Conservation (phyloP, 2,329 filamentous ascomycete genomes). For the Colletotrichum chrysophilum region DNA sequence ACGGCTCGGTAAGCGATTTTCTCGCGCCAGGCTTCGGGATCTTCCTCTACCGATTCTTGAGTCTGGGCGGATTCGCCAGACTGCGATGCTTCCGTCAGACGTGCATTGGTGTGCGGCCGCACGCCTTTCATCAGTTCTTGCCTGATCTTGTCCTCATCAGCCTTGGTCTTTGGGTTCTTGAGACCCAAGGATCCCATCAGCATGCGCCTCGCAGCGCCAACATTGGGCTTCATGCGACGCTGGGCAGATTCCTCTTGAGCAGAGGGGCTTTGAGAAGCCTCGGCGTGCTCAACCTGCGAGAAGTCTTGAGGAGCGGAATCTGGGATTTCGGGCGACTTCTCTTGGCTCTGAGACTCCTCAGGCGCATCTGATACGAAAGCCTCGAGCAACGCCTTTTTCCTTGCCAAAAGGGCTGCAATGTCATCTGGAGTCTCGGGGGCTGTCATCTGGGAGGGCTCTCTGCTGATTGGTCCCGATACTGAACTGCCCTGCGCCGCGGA, state of each 20-base stretch:
- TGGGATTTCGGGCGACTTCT: not conserved
- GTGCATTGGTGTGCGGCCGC: constrained; percentile 35
- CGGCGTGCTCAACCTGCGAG: not conserved
- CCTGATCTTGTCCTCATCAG: constrained; percentile 69
- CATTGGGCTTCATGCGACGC: constrained; percentile 40
- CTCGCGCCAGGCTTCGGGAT: constrained; percentile 72
- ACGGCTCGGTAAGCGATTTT: constrained; percentile 80
- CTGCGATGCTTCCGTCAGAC: constrained; percentile 14
- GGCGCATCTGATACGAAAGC: constrained; percentile 24
- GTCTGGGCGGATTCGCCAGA: not conserved
- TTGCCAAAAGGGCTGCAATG: constrained; percentile 36
- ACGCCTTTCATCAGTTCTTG: constrained; percentile 63
- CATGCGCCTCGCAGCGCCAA: constrained; percentile 70
- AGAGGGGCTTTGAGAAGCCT: not conserved
- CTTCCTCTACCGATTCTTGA: constrained; percentile 37
- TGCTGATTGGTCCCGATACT: not conserved
- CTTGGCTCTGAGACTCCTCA: not conserved
- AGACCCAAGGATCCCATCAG: constrained; percentile 77
- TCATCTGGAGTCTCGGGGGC: not conserved
- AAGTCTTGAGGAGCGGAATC: not conserved
- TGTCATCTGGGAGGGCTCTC: not conserved
- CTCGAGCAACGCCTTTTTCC: constrained; percentile 46
- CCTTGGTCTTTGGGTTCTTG: constrained; percentile 69
- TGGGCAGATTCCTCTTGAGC: constrained; percentile 19
- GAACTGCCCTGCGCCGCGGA: constrained; percentile 9